These are phyloP conservation scores for Chlorella sp. DNA, from an alignment of 139 green algal species.

Conservation along the genomic window DNA sequence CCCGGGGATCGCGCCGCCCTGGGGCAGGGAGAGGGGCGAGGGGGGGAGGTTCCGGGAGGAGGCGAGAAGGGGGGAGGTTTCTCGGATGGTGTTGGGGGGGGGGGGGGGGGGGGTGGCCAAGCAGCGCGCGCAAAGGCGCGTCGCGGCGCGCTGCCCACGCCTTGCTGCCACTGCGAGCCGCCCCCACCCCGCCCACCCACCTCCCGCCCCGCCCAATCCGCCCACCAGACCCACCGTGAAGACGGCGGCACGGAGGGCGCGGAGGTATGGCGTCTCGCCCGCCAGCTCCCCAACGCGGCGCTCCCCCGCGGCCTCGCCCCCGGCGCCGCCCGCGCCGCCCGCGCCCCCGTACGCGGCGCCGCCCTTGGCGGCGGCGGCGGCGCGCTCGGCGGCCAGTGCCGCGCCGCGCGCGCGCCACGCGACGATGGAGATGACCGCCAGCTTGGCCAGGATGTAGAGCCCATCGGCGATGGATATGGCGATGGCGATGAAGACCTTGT, in stretches of 20 bases:
- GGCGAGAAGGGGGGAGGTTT: too few relatives aligned
- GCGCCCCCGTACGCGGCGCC: neutral
- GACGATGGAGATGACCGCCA: neutral
- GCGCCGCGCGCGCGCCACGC: neutral
- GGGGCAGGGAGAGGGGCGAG: too few relatives aligned
- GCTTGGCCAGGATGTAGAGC: constrained; percentile 51
- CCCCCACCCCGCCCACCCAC: too few relatives aligned
- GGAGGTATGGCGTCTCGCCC: neutral
- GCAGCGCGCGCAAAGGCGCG: too few relatives aligned
- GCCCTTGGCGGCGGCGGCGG: constrained; percentile 1
- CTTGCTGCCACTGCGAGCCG: too few relatives aligned
- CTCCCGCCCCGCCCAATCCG: too few relatives aligned
- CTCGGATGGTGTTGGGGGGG: too few relatives aligned
- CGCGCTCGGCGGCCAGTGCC: neutral
- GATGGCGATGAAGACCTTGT: constrained; percentile 49
- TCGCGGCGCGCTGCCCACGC: too few relatives aligned
- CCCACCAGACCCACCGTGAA: too few relatives aligned
- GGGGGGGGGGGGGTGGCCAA: too few relatives aligned
- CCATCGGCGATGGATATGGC: constrained; percentile 53
- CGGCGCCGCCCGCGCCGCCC: neutral
- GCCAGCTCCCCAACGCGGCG: neutral
- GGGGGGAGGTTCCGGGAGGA: too few relatives aligned
- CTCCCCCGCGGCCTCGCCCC: neutral
- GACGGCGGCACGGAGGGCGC: constrained; percentile 27
- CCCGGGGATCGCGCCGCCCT: constrained; percentile 41